Evolutionary conservation across 179 eudicot genomes (phyloP).

Genomic region (Carnegiea gigantea): DNA sequence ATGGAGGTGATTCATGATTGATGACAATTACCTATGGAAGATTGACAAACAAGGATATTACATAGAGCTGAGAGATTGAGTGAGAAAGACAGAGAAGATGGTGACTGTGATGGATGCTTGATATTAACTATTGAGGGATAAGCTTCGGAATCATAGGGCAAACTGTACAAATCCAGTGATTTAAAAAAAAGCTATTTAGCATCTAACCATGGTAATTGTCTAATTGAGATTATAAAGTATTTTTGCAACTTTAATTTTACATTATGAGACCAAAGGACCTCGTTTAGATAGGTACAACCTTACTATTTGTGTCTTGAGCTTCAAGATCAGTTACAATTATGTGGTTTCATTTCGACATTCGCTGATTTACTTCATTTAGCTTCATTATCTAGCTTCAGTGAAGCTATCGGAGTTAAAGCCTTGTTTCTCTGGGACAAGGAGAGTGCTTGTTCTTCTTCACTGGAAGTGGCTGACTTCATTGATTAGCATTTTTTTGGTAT

Average conservation of each 20-base stretch:
- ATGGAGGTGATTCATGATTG: background rate
- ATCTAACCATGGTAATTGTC: background rate
- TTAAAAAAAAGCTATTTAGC: background rate
- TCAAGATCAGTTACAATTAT: background rate
- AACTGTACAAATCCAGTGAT: too few relatives aligned
- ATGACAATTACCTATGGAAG: background rate
- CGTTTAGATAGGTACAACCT: background rate
- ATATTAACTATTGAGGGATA: background rate
- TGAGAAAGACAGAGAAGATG: background rate
- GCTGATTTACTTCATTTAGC: background rate
- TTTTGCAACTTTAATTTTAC: background rate
- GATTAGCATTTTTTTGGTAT: background rate
- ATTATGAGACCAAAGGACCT: background rate
- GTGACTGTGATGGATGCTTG: conserved; percentile 6
- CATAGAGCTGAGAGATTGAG: background rate
- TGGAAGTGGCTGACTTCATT: background rate
- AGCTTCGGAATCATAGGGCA: background rate
- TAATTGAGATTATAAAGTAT: background rate
- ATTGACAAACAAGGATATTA: background rate
- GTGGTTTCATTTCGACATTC: background rate
- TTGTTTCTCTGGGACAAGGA: background rate
- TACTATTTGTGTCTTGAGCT: background rate
- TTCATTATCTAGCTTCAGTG: background rate
- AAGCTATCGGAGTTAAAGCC: background rate
- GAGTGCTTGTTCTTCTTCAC: background rate